Evolutionary conservation across 2,329 filamentous ascomycete species (phyloP), one percentile per base, ranked within the genome.

Genomic region (Dryadomyces quercus-mongolicae): DNA sequence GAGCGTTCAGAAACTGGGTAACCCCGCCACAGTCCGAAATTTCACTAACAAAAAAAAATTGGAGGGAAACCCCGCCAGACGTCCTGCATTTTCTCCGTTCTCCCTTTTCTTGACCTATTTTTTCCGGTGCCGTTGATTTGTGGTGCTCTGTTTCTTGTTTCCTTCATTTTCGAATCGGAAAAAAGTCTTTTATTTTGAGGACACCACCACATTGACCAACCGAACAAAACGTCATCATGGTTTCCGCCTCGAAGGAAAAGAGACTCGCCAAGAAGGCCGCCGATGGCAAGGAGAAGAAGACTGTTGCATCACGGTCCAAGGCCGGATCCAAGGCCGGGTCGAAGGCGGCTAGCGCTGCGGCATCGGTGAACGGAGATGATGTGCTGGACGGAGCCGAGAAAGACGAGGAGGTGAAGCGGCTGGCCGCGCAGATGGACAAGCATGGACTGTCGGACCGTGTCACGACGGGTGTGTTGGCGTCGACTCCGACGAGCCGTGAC

Each of bases 371-470:
- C 64, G 81, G 70, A 59, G 73, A 84, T 65, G 82, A 81, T 65
- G 77, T 76, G 59, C 70, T 70, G 55, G 62, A 76, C 63, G 70
- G 75, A 48, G 21, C 21, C 12, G 49, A 20, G 2, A 85, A 86
- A 75, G 72, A 85, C 70, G 83, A 86, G 62, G 85, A 86, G 67
- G 84, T 96, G 60, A 86, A 90, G 75, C 90, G 90, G 68, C 80
- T 98, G 62, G 84, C 87, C 47, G 78, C 91, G 54, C 94, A 98
- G 75, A 86, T 95, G 80, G 93, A 98, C 74, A 88, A 95, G 74
- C 82, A 95, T 68, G 93, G 93, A 66, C 79, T 98, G 61, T 97
- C 93, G 15, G 93, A 98, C 73, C 87, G 93, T 71, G 93, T 98
- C 70, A 98, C 94, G 58, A 98, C 93, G 57, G 93, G 93, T 81